Base-by-base conservation (phyloP, 495 filamentous ascomycete genomes). In the Penicillium soppii region DNA sequence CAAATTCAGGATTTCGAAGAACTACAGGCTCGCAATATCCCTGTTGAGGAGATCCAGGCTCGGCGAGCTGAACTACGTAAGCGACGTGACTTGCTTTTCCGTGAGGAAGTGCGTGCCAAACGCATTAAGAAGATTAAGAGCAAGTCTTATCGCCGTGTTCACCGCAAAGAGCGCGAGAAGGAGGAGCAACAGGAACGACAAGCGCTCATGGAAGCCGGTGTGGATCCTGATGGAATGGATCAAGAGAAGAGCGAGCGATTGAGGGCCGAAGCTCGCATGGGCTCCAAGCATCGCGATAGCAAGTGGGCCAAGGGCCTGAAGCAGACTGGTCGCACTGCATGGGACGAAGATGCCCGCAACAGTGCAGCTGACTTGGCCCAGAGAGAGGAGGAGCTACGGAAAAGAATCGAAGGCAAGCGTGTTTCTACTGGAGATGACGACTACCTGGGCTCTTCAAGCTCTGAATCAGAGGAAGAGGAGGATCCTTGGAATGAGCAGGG, bases 91-190 rank as follows among this genome's bases (percentile, higher is more conserved):
- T 70, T 97, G 5, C 74, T 95, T 40, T 96, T 95, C 51, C 80
- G 92, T n/a, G 95, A 98, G 65, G 88, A 95, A 66, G 81, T 86
- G 1, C 84, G 90, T 44, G 81, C 91, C 4, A 96, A 92, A 70
- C 85, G 94, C 3, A 88, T 98, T 67, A 96, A 96, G 69, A 97
- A 97, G 74, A 98, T 98, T 66, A 98, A 98, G 75, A 91, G 87
- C 59, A 97, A 96, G 62, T 81, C 91, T 1, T 98, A 92, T 62
- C 86, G 91, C 15, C 84, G 91, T 43, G 85, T 97, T 19, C 95
- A 97, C 64, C 85, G 94, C 29, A 96, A 89, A 59, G 89, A 96
- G 58, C 79, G 84, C 10, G 83, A 90, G 62, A 83, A 83, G 50
- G 71, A 86, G 35, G 84, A 88, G 52, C 76, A 89, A 43, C 81